These are phyloP conservation scores for Candida ovalis DNA, from an alignment of 805 yeast species.

Conservation along the genomic window DNA sequence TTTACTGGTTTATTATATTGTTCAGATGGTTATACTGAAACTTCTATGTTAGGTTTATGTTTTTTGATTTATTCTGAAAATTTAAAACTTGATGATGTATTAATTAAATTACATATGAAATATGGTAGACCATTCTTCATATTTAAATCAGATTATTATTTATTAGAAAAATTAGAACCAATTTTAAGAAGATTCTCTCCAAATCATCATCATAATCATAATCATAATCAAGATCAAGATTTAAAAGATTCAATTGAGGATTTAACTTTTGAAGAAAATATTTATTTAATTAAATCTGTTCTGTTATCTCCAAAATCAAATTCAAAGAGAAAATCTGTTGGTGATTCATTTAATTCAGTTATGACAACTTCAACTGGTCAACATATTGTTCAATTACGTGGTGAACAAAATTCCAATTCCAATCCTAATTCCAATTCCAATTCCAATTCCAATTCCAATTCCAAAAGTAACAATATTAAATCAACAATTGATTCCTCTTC, in stretches of 20 bases:
- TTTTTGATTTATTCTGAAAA: conserved; percentile 69
- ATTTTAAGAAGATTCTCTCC: conserved; percentile 64
- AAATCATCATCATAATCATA: not conserved
- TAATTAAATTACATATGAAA: conserved; percentile 56
- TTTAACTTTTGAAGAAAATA: conserved; percentile 21
- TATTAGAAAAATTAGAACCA: conserved; percentile 62
- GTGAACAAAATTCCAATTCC: conserved; percentile 8
- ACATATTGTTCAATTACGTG: conserved; percentile 30
- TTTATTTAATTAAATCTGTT: conserved; percentile 15
- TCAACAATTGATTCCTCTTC: conserved; percentile 3
- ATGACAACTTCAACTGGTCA: conserved; percentile 26
- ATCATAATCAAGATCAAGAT: not conserved
- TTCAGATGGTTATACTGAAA: conserved; percentile 90
- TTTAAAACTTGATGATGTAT: conserved; percentile 57
- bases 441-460: not conserved
- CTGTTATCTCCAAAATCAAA: conserved; percentile 18
- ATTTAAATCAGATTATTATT: conserved; percentile 68
- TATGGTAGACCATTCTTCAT: conserved; percentile 80
- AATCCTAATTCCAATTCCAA: not conserved
- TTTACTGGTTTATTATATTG: conserved; percentile 63
- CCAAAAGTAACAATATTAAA: conserved; percentile 2
- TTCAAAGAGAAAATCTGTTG: conserved; percentile 3
- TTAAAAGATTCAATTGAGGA: not conserved
- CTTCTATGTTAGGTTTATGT: conserved; percentile 69
- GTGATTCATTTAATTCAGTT: conserved; percentile 17